Evolutionary conservation across 2,329 filamentous ascomycete species (phyloP), one percentile per base, ranked within the genome.

Genomic region (Aspergillus uvarum): DNA sequence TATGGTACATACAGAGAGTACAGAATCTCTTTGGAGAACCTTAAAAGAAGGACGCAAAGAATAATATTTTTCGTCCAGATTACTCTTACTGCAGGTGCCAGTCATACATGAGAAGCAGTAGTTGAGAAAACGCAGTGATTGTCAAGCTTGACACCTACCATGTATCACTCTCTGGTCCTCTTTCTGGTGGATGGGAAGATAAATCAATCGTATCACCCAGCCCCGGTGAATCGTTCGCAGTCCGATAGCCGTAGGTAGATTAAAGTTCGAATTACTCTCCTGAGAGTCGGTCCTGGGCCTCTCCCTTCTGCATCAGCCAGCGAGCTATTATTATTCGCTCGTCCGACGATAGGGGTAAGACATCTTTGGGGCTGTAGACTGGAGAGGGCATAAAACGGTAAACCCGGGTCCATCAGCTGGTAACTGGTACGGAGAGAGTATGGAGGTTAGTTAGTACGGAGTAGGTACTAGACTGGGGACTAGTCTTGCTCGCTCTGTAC

Each of bases 41-140:
- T 35, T 35, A 55, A 54, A 59, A 59, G 44, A 32, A 59, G 24
- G 29, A 21, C n/a, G 7, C 48, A 58, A 38, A 53, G 51, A 56
- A 56, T 35, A 52, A 35, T 50, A 54, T 56, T 56, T 51, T 22
- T 22, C 54, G 47, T 29, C 32, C 22, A 44, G 60, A 63, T 67
- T 55, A 62, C 60, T 62, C 48, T 64, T 51, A 57, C 58, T 65
- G 63, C 60, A 67, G 60, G 60, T 67, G 65, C 63, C 62, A 64
- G 62, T 67, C 63, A 67, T 66, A 62, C 56, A 44, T 49, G 42
- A 60, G 52, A 47, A 47, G 44, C 48, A 59, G 49, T 38, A 54
- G 32, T 32, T 16, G 38, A 50, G 14, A 19, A 52, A 7, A 47
- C 29, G 26, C 5, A 8, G 26, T 29, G 32, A 21, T 51, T 21